Percentiles rank a stretch among this genome's conserved stretches.
Evolutionary conservation across 202 grass and related monocot genomes (phyloP).

Genomic region (Cymbopogon flexuosus): DNA sequence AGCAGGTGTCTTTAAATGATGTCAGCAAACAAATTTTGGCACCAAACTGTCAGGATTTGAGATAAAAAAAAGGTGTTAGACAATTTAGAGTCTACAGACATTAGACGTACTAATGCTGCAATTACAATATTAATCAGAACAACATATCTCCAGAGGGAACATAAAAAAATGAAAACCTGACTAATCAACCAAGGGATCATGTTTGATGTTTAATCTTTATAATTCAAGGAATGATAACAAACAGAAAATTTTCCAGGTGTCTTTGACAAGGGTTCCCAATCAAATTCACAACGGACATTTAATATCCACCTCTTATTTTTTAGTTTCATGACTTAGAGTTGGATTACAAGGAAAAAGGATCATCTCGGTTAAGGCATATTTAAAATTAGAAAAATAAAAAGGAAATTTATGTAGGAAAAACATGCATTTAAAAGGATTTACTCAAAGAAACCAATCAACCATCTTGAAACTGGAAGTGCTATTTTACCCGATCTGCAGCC

Average conservation of each 20-base stretch:
- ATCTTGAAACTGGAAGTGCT: conserved; percentile 6
- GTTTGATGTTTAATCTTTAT: neutral
- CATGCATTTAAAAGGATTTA: conserved; percentile 12
- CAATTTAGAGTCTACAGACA: neutral
- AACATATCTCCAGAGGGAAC: neutral
- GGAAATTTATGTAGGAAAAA: neutral
- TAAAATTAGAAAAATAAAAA: neutral
- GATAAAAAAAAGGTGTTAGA: conserved; percentile 15
- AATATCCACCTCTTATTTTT: neutral
- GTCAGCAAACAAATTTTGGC: conserved; percentile 94
- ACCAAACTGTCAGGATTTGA: conserved; percentile 58
- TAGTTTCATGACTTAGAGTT: neutral
- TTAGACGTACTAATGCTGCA: neutral
- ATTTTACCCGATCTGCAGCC: conserved; percentile 76
- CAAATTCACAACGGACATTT: neutral
- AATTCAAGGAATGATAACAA: conserved; percentile 2
- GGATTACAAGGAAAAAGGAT: neutral
- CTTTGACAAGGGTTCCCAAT: neutral
- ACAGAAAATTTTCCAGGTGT: neutral
- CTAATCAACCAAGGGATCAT: neutral
- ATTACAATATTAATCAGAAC: neutral
- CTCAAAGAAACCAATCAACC: conserved; percentile 18
- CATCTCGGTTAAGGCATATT: neutral
- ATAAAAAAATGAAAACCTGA: neutral
- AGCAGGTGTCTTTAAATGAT: conserved; percentile 82